phyloP scores from a whole-genome alignment of 2,329 filamentous ascomycete species.

The Zopfia rhizophila region DNA sequence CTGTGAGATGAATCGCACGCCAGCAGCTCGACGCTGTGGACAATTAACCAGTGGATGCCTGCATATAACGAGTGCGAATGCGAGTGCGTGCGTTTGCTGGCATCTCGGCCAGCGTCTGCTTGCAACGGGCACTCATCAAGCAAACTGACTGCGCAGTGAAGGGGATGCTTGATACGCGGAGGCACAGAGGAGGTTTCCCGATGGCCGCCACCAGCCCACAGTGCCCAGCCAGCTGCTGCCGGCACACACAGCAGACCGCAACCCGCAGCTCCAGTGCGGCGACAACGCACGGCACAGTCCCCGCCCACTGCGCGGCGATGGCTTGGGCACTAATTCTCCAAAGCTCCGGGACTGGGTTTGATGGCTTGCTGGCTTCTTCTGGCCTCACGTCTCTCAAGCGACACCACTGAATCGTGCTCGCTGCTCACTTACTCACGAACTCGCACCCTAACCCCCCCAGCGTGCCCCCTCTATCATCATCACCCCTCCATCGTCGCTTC shows the following conservation, averaged over 20 bases:
- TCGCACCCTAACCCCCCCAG: constrained; percentile 4
- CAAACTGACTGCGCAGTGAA: no score
- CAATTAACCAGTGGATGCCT: no score
- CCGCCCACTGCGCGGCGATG: constrained; percentile 18
- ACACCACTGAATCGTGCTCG: constrained; percentile 27
- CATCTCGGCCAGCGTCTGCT: no score
- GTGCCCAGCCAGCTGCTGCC: not conserved
- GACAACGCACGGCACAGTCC: constrained; percentile 35
- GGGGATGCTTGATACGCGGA: no score
- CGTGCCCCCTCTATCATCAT: constrained; percentile 3
- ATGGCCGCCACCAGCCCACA: no score
- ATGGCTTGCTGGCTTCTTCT: constrained; percentile 30
- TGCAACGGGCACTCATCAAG: no score
- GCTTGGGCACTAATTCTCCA: constrained; percentile 30
- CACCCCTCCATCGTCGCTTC: not conserved
- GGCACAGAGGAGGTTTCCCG: no score
- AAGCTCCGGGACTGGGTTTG: constrained; percentile 35
- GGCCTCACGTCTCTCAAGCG: not conserved
- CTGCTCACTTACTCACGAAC: constrained; percentile 27
- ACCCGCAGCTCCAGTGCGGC: no score
- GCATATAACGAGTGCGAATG: no score
- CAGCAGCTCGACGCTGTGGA: no score
- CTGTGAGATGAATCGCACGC: no score
- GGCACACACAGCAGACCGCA: not conserved
- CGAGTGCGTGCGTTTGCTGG: no score